A percentile compares a stretch with the other conserved stretches of the same genome.
phyloP scores from a whole-genome alignment of 495 filamentous ascomycete genomes.

The Penicillium alfredii region DNA sequence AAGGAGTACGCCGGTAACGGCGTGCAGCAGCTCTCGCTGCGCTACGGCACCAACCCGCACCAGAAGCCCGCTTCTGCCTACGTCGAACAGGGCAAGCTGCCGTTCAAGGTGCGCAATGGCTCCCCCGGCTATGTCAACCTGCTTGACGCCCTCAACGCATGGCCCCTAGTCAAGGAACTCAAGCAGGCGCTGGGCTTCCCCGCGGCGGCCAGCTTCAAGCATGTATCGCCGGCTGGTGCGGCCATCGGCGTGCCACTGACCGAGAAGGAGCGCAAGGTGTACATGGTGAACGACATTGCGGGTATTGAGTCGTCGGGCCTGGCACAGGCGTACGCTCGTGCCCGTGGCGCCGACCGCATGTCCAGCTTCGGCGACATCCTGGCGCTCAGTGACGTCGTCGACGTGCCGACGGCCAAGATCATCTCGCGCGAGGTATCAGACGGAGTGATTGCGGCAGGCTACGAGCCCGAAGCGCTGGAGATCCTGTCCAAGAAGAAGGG shows the following conservation, averaged over 20 bases:
- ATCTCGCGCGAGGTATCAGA: constrained; percentile 97
- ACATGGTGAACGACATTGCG: constrained; percentile 94
- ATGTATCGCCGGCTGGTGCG: constrained; percentile 93
- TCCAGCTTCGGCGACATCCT: constrained; percentile 95
- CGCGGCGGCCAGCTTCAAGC: constrained; percentile 98
- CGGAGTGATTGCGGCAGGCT: constrained; percentile 87
- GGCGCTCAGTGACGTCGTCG: constrained; percentile 83
- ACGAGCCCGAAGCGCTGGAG: constrained; percentile 74
- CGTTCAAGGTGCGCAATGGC: constrained; percentile 95
- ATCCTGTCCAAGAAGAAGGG: constrained; percentile 98
- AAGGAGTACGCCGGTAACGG: constrained; percentile 89
- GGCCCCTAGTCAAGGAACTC: constrained; percentile 94
- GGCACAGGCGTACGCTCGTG: constrained; percentile 92
- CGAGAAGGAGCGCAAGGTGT: constrained; percentile 87
- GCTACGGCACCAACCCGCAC: constrained; percentile 95
- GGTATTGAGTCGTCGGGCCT: constrained; percentile 77
- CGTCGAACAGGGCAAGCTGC: constrained; percentile 62
- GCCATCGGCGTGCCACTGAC: constrained; percentile 84
- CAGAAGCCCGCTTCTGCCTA: constrained; percentile 91
- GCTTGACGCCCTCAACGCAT: constrained; percentile 92
- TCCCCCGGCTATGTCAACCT: constrained; percentile 96
- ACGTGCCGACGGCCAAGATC: constrained; percentile 88
- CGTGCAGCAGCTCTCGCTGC: constrained; percentile 72
- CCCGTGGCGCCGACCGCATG: constrained; percentile 93
- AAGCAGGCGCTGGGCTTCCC: constrained; percentile 79